A percentile compares a stretch with the other conserved stretches of the same genome.
phyloP scores from a whole-genome alignment of 805 yeast species.

The Yamadazyma insecticola region DNA sequence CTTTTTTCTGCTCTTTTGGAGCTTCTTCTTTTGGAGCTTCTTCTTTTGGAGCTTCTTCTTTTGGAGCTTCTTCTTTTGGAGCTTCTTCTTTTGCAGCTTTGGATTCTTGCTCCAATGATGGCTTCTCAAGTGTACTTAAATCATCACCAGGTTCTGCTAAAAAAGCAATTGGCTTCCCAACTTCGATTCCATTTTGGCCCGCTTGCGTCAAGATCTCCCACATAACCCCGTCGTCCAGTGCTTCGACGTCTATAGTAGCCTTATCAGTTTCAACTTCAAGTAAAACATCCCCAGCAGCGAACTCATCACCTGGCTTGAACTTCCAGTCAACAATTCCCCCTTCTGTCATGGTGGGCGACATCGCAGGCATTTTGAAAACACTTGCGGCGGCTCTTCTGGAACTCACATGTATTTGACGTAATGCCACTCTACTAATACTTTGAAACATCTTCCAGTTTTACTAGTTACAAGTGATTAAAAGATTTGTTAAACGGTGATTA shows the following conservation, averaged over 20 bases:
- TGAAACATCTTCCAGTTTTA: no score
- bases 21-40: constrained; percentile 12
- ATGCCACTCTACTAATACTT: no score
- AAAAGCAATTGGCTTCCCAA: constrained; percentile 87
- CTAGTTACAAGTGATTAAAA: no score
- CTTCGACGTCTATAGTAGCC: constrained; percentile 79
- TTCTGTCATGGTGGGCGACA: constrained; percentile 98
- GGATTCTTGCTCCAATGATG: constrained; percentile 34
- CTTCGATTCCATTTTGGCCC: constrained; percentile 78
- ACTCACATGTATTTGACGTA: no score
- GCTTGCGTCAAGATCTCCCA: constrained; percentile 68
- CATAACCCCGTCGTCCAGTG: constrained; percentile 86
- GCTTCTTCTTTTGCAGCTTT: constrained; percentile 12
- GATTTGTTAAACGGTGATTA: no score
- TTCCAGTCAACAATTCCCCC: constrained; percentile 94
- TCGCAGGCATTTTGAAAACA: constrained; percentile 89
- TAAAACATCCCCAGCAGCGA: constrained; percentile 76
- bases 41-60: constrained; percentile 10
- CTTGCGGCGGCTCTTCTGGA: no score
- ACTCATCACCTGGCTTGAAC: constrained; percentile 62
- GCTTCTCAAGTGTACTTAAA: constrained; percentile 55
- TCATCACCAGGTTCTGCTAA: constrained; percentile 89
- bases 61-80: constrained; percentile 9
- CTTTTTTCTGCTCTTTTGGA: constrained; percentile 1
- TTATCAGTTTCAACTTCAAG: constrained; percentile 85